Evolutionary conservation across 495 filamentous ascomycete species (phyloP).

Genomic region (Oidiodendron maius): DNA sequence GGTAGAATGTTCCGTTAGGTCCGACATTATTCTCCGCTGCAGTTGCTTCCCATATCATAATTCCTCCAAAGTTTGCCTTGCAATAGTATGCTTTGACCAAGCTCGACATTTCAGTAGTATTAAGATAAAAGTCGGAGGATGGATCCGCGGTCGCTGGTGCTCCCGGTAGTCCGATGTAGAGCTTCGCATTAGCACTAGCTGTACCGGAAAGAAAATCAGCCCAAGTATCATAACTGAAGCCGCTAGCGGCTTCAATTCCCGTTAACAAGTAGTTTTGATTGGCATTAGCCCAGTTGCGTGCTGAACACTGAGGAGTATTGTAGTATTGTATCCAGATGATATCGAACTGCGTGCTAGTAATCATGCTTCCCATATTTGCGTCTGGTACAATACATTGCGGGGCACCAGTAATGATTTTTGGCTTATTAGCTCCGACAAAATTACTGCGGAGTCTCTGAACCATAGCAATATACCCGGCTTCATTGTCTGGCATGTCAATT

Average conservation of each 20-base stretch:
- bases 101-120: conserved; percentile 37
- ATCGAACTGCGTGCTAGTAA: conserved; percentile 48
- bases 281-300: conserved; percentile 34
- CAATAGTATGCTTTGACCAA: conserved; percentile 46
- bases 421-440: conserved; percentile 34
- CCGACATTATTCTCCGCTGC: conserved; percentile 9
- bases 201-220: conserved; percentile 25
- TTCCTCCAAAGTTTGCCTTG: conserved; percentile 53
- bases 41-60: conserved; percentile 70
- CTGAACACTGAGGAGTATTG: conserved; percentile 39
- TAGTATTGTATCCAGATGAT: conserved; percentile 63
- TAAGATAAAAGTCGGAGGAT: conserved; percentile 16
- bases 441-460: conserved; percentile 37
- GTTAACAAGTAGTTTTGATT: conserved; percentile 27
- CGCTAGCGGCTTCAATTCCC: conserved; percentile 9
- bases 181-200: conserved; percentile 30
- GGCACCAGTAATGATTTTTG: conserved; percentile 51
- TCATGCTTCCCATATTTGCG: conserved; percentile 44
- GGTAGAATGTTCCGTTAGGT: background rate
- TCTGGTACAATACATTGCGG: conserved; percentile 40
- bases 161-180: conserved; percentile 33
- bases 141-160: conserved; percentile 24
- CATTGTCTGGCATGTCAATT: conserved; percentile 18
- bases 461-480: conserved; percentile 36
- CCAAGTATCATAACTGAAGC: conserved; percentile 31